Conservation (phyloP, 108 stramenopile species). For the Nitzschia palea region DNA sequence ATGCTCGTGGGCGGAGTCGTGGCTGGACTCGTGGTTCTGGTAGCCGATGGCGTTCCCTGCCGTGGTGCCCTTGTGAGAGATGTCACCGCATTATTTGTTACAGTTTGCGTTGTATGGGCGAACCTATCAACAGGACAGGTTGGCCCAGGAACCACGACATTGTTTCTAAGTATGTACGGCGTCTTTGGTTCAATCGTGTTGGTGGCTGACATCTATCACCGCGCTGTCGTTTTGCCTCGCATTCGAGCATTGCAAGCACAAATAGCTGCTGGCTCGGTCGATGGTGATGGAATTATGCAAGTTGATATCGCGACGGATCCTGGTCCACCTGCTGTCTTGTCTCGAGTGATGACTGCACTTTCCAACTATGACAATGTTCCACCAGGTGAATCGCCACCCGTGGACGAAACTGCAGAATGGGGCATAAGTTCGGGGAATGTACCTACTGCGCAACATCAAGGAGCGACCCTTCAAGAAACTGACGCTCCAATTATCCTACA, state of each 20-base stretch:
- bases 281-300: not conserved
- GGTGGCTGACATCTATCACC: slow-evolving; percentile 85
- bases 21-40: slow-evolving; percentile 74
- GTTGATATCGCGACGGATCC: not conserved
- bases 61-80: slow-evolving; percentile 86
- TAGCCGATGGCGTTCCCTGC: slow-evolving; percentile 75
- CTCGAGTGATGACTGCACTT: slow-evolving; percentile 59
- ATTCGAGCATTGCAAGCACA: slow-evolving; percentile 20
- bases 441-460: slow-evolving; percentile 8
- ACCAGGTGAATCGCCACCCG: slow-evolving; percentile 3
- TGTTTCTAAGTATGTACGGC: slow-evolving; percentile 66
- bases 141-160: slow-evolving; percentile 51
- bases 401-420: slow-evolving; percentile 3
- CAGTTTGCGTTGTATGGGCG: slow-evolving; percentile 60
- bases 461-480: slow-evolving; percentile 12
- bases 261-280: not conserved
- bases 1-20: slow-evolving; percentile 91
- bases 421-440: slow-evolving; percentile 8
- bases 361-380: slow-evolving; percentile 73
- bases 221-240: slow-evolving; percentile 79
- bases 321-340: slow-evolving; percentile 28
- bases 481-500: slow-evolving; percentile 70
- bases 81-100: slow-evolving; percentile 62
- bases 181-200: slow-evolving; percentile 76
- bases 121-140: slow-evolving; percentile 52